phyloP scores from a whole-genome alignment of 176 grass and related monocot species.

The Pharus latifolius region DNA sequence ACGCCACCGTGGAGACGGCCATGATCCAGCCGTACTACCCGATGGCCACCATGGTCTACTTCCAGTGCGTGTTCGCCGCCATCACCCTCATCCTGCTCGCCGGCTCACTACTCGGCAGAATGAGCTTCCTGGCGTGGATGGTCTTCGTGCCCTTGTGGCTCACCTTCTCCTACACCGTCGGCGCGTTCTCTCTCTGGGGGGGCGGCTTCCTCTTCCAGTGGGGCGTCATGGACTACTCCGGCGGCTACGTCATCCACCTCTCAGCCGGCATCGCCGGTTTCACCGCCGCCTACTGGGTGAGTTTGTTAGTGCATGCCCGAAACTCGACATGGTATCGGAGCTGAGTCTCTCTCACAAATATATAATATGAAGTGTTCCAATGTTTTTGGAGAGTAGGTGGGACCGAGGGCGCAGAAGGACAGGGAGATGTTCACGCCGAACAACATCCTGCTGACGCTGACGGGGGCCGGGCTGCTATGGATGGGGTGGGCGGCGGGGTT shows the following conservation, averaged over 20 bases:
- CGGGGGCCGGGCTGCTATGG: slow-evolving; percentile 71
- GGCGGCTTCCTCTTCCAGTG: slow-evolving; percentile 65
- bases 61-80: slow-evolving; percentile 66
- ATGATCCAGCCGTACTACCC: slow-evolving; percentile 19
- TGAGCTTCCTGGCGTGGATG: slow-evolving; percentile 79
- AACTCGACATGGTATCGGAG: too few relatives aligned
- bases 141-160: slow-evolving; percentile 74
- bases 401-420: slow-evolving; percentile 30
- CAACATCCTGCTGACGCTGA: slow-evolving; percentile 71
- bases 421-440: slow-evolving; percentile 68
- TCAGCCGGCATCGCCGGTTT: slow-evolving; percentile 52
- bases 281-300: slow-evolving; percentile 59
- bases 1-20: slow-evolving; percentile 26
- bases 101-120: slow-evolving; percentile 41
- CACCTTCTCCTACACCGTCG: slow-evolving; percentile 83
- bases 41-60: slow-evolving; percentile 56
- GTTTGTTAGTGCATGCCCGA: not conserved
- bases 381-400: too few relatives aligned
- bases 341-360: too few relatives aligned
- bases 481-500: slow-evolving; percentile 92
- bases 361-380: too few relatives aligned
- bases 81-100: slow-evolving; percentile 56
- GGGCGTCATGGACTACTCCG: slow-evolving; percentile 74
- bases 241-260: slow-evolving; percentile 74
- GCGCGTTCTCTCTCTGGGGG: slow-evolving; percentile 73